Conservation (phyloP, 495 filamentous ascomycete species). For the Xylaria sp. region DNA sequence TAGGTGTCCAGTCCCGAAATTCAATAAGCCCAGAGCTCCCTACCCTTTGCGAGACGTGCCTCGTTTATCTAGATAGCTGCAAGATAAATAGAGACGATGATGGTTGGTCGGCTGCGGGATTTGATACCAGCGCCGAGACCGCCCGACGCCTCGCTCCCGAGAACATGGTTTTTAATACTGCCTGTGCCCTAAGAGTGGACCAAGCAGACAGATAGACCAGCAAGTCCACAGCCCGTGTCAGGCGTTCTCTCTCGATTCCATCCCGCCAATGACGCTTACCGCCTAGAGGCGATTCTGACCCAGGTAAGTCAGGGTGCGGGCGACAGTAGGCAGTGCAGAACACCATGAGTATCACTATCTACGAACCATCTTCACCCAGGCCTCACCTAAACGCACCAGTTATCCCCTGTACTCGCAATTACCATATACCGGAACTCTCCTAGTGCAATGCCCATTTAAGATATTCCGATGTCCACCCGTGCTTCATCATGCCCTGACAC, state of each 20-base stretch:
- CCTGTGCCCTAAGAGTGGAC: not conserved
- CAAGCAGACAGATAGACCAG: not conserved
- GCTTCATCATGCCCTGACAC: not conserved
- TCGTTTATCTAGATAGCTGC: conserved; percentile 8
- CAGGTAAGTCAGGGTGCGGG: conserved; percentile 11
- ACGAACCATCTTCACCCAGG: conserved; percentile 13
- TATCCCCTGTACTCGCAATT: not conserved
- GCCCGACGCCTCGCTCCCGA: not conserved
- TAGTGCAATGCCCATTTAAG: conserved; percentile 12
- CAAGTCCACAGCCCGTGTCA: not conserved
- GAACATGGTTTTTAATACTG: not conserved
- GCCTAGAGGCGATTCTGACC: not conserved
- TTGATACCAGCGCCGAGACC: conserved; percentile 5
- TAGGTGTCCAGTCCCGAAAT: not conserved
- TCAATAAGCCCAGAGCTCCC: not conserved
- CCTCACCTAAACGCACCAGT: not conserved
- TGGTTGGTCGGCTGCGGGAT: conserved; percentile 4
- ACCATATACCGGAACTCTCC: conserved; percentile 4
- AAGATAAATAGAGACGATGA: conserved; percentile 1
- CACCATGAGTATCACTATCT: conserved; percentile 27
- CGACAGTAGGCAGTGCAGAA: conserved; percentile 17
- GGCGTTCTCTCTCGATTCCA: conserved; percentile 6
- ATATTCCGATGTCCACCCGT: not conserved
- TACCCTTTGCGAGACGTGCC: conserved; percentile 4
- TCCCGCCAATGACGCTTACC: conserved; percentile 12